phyloP scores from a whole-genome alignment of 805 yeast genomes.

The Candida coleopterorum region DNA sequence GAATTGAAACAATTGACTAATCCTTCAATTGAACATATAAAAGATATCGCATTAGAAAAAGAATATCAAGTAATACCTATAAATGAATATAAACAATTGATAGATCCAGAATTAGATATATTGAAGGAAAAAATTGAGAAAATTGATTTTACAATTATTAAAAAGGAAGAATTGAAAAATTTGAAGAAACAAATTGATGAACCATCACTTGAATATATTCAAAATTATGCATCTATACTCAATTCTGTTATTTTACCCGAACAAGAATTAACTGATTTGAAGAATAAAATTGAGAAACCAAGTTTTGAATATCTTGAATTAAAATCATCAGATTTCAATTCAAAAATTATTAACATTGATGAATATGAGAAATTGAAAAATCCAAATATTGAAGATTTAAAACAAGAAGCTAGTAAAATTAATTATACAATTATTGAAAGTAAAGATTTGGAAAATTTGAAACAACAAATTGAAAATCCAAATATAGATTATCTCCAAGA shows the following conservation, averaged over 20 bases:
- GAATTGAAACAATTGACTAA: conserved; percentile 14
- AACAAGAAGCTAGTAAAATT: conserved; percentile 18
- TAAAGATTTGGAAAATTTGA: conserved; percentile 8
- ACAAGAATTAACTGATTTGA: conserved; percentile 7
- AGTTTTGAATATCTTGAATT: conserved; percentile 18
- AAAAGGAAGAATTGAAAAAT: conserved; percentile 8
- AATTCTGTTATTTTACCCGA: conserved; percentile 14
- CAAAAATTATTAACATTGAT: conserved; percentile 10
- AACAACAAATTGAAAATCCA: conserved; percentile 12
- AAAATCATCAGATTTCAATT: conserved; percentile 12
- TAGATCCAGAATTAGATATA: conserved; percentile 15
- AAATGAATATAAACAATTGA: conserved; percentile 12
- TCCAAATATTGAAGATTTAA: conserved; percentile 20
- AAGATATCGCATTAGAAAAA: conserved; percentile 10
- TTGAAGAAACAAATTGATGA: conserved; percentile 12
- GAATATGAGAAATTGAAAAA: conserved; percentile 12
- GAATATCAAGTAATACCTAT: conserved; percentile 11
- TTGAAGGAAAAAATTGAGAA: conserved; percentile 12
- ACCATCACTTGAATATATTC: conserved; percentile 12
- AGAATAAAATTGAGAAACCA: conserved; percentile 13
- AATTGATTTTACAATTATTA: conserved; percentile 9
- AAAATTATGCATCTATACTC: neutral
- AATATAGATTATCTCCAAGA: conserved; percentile 14
- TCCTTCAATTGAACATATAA: conserved; percentile 18
- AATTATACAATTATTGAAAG: conserved; percentile 11